These are phyloP conservation scores for Chalara sp. DNA, from an alignment of 2,329 filamentous ascomycete genomes.

Conservation along the genomic window DNA sequence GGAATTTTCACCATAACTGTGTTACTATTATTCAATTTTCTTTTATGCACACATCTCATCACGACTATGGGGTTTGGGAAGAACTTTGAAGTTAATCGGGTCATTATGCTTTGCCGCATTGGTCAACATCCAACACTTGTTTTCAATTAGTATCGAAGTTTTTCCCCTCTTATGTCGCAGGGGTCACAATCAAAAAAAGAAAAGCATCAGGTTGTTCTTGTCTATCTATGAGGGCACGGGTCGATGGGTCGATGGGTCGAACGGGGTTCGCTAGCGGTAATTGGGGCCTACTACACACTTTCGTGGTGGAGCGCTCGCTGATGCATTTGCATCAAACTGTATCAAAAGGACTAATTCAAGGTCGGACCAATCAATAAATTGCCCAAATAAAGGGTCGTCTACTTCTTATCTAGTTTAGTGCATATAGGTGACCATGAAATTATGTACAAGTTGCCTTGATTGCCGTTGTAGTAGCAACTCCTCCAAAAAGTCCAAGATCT, in stretches of 20 bases:
- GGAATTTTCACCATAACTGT: slow-evolving; percentile 23
- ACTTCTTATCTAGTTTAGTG: too few relatives aligned
- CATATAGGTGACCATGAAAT: too few relatives aligned
- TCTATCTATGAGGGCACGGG: background rate
- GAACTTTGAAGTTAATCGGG: slow-evolving; percentile 3
- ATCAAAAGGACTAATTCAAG: background rate
- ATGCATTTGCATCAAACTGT: background rate
- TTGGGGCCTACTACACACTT: background rate
- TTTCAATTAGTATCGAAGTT: slow-evolving; percentile 5
- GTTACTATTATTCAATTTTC: slow-evolving; percentile 20
- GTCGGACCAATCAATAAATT: background rate
- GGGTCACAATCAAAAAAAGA: background rate
- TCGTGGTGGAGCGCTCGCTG: background rate
- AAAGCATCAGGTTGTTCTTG: slow-evolving; percentile 1
- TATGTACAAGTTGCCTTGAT: too few relatives aligned
- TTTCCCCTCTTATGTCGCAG: background rate
- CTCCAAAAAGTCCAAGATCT: too few relatives aligned
- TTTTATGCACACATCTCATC: background rate
- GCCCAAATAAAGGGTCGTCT: too few relatives aligned
- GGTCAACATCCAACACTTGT: slow-evolving; percentile 3
- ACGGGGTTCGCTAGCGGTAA: background rate
- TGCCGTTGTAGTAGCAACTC: too few relatives aligned
- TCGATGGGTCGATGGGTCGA: background rate
- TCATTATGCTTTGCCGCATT: slow-evolving; percentile 2
- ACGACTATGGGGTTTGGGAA: background rate